Base-by-base conservation (phyloP, 2,329 filamentous ascomycete species). In the Aspergillus candidus region DNA sequence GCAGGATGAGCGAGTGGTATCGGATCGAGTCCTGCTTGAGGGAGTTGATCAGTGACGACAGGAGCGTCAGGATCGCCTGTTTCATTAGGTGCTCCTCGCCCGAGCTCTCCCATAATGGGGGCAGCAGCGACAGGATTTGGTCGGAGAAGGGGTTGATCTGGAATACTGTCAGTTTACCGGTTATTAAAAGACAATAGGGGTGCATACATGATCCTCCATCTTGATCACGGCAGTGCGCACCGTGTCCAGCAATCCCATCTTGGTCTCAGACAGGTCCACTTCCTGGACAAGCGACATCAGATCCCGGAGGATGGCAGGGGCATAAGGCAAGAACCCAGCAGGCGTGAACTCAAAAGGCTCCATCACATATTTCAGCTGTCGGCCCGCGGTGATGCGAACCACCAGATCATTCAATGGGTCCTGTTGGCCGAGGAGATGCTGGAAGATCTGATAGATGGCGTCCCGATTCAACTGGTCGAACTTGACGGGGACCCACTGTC, bases 41-140 rank as follows among this genome's bases (percentile, higher is more conserved):
- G 2, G 90, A 86, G 60, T 82, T 82, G n/a, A 94, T 86, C 11
- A 98, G 74, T 2, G 88, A 84, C 2, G 87, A 77, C 40, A 97
- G 80, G 32, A 97, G 84, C 2, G 86, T 87, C 45, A 97, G 77
- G 41, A 97, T 89, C 1, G 88, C 83, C 67, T 96, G 90, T 66
- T 97, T 97, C 74, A 96, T 86, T 65, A 97, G 80, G 67, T 89
- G 88, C 58, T 93, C 87, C 48, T 94, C 85, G 1, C 84, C 88
- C 3, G 87, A 88, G 40, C 83, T 80, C 48, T 87, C 83, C 93
- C 93, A 98, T 0, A 97, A 74, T 4, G 76, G 75, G 0, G 91
- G 90, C 6, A 97, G 74, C 11, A 89, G 78, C 1, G 79, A 74
- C 65, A 98, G 84, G 48, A 98, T 86, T 47, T 84, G 80, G 56